These are phyloP conservation scores for Globisporangium okanoganense DNA, from an alignment of 352 stramenopile species.

Conservation along the genomic window DNA sequence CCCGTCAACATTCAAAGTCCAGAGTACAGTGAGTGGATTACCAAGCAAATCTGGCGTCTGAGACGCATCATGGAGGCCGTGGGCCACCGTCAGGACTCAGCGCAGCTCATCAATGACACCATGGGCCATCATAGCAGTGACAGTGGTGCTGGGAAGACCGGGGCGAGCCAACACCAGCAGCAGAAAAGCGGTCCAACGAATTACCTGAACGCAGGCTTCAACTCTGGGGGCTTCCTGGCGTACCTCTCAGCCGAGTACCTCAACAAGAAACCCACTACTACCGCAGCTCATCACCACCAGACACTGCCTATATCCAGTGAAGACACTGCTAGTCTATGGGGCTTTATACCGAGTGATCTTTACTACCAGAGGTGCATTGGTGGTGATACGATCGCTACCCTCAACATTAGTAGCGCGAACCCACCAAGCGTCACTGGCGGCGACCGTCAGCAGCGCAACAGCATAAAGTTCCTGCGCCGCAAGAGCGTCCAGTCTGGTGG, in stretches of 20 bases:
- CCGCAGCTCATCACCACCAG: neutral
- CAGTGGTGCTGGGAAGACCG: neutral
- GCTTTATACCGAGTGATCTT: conserved; percentile 20
- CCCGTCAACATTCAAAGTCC: neutral
- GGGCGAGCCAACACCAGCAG: too few species aligned
- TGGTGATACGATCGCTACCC: neutral
- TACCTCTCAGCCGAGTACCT: conserved; percentile 8
- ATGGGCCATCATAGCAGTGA: too few species aligned
- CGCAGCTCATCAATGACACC: neutral
- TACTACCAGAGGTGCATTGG: conserved; percentile 21
- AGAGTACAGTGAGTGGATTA: neutral
- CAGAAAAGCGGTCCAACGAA: neutral
- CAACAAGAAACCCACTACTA: conserved; percentile 1
- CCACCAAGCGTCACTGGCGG: conserved; percentile 4
- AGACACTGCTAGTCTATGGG: conserved; percentile 16
- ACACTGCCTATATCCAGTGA: neutral
- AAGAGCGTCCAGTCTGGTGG: conserved; percentile 10
- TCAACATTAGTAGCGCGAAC: neutral
- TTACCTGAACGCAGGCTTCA: conserved; percentile 2
- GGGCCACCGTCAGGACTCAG: conserved; percentile 4
- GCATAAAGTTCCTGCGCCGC: conserved; percentile 20
- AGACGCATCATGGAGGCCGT: conserved; percentile 23
- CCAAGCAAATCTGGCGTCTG: conserved; percentile 15
- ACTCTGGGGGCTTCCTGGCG: neutral
- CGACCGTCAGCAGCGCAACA: conserved; percentile 7